A percentile compares a stretch with the other conserved stretches of the same genome.
Evolutionary conservation across 2,329 filamentous ascomycete species (phyloP).

Genomic region (Periconia macrospinosa): DNA sequence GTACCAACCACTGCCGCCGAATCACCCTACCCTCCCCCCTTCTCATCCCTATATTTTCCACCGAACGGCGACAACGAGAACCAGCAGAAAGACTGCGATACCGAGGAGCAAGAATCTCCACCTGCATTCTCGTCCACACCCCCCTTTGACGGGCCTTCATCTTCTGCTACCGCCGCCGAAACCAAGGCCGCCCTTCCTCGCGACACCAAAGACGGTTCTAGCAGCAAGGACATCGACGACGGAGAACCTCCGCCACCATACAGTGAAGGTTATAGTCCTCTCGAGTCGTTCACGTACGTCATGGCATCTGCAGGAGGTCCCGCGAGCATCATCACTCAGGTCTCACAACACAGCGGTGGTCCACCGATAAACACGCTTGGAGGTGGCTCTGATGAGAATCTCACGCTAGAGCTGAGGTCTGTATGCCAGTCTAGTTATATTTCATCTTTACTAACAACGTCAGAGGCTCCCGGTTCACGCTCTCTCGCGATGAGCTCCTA

Average conservation of each 20-base stretch:
- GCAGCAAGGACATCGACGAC: slow-evolving; percentile 74
- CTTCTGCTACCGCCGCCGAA: slow-evolving; percentile 57
- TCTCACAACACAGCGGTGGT: slow-evolving; percentile 75
- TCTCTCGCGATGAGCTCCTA: slow-evolving; percentile 91
- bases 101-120: slow-evolving; percentile 41
- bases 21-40: slow-evolving; percentile 61
- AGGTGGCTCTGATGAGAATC: slow-evolving; percentile 83
- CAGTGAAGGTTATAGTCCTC: slow-evolving; percentile 89
- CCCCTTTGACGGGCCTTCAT: slow-evolving; percentile 54
- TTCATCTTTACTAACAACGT: slow-evolving; percentile 13
- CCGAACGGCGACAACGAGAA: slow-evolving; percentile 52
- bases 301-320: slow-evolving; percentile 98
- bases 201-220: slow-evolving; percentile 75
- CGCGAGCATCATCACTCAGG: slow-evolving; percentile 98
- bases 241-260: slow-evolving; percentile 94
- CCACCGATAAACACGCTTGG: slow-evolving; percentile 87
- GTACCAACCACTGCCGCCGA: slow-evolving; percentile 51
- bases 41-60: slow-evolving; percentile 65
- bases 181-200: slow-evolving; percentile 83
- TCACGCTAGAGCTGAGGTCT: slow-evolving; percentile 91
- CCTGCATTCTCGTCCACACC: slow-evolving; percentile 57
- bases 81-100: slow-evolving; percentile 47
- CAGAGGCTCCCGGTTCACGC: slow-evolving; percentile 89
- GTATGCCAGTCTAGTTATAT: slow-evolving; percentile 16
- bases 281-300: slow-evolving; percentile 90